Evolutionary conservation across 2,329 filamentous ascomycete genomes (phyloP).

Genomic region (Fusarium bulbicola): DNA sequence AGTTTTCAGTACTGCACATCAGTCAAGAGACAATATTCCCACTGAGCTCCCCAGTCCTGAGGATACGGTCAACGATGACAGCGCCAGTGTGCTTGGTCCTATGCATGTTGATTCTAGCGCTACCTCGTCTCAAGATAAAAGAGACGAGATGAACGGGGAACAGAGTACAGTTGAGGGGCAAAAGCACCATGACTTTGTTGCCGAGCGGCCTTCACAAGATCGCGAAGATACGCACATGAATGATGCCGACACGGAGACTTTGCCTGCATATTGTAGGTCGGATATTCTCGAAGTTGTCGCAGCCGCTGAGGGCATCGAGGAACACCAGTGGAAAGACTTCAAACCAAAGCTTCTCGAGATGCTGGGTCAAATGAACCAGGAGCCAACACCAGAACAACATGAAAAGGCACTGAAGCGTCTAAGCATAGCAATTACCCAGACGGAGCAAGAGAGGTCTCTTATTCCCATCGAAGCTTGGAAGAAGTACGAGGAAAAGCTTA

Average conservation of each 20-base stretch:
- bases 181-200: not conserved
- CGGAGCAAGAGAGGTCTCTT: constrained; percentile 15
- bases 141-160: not conserved
- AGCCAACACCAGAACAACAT: constrained; percentile 4
- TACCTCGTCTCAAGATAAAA: not conserved
- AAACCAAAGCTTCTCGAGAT: constrained; percentile 20
- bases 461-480: constrained; percentile 37
- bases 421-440: not conserved
- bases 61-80: not conserved
- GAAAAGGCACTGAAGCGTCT: constrained; percentile 14
- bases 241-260: not conserved
- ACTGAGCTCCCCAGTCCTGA: not conserved
- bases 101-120: constrained; percentile 2
- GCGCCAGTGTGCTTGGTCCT: not conserved
- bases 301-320: not conserved
- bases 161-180: not conserved
- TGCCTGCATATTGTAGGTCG: not conserved
- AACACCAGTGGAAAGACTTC: not conserved
- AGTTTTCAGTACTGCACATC: not conserved
- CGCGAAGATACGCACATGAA: constrained; percentile 14
- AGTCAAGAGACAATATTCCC: not conserved
- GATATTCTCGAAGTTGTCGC: not conserved
- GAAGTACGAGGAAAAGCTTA: constrained; percentile 37
- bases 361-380: constrained; percentile 4
- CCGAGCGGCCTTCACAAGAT: not conserved